These are phyloP conservation scores for Hemileccinum impolitum DNA, from an alignment of 768 basidiomycete species.

Conservation along the genomic window DNA sequence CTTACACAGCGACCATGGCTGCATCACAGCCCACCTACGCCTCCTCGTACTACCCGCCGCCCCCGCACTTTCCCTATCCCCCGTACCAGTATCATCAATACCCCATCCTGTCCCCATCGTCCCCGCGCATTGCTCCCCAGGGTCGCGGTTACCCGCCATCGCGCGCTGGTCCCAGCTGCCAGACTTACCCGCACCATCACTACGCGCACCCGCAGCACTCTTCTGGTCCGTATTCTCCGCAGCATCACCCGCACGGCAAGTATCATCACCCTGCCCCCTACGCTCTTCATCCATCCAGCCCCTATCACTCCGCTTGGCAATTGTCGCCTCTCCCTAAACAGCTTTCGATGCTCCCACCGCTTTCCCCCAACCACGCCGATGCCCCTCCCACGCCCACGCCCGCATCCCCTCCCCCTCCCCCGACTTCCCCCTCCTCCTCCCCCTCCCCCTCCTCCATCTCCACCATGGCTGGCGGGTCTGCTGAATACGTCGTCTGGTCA, in stretches of 20 bases:
- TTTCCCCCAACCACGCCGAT: slow-evolving; percentile 6
- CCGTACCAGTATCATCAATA: slow-evolving; percentile 39
- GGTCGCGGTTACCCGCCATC: slow-evolving; percentile 37
- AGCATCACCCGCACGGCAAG: slow-evolving; percentile 23
- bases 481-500: slow-evolving; percentile 67
- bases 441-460: neutral
- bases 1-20: slow-evolving; percentile 18
- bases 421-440: slow-evolving; percentile 18
- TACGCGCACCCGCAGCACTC: slow-evolving; percentile 31
- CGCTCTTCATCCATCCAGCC: slow-evolving; percentile 19
- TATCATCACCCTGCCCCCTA: slow-evolving; percentile 32
- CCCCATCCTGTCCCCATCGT: slow-evolving; percentile 39
- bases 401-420: slow-evolving; percentile 2
- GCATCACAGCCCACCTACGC: slow-evolving; percentile 23
- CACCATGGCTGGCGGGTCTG: neutral
- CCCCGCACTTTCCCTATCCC: slow-evolving; percentile 35
- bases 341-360: slow-evolving; percentile 45
- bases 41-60: slow-evolving; percentile 27
- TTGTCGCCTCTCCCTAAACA: slow-evolving; percentile 65
- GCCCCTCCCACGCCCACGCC: slow-evolving; percentile 1
- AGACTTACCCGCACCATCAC: slow-evolving; percentile 37
- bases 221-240: slow-evolving; percentile 21
- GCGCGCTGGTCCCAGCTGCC: slow-evolving; percentile 37
- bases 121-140: slow-evolving; percentile 34
- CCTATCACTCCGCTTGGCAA: slow-evolving; percentile 45